phyloP scores from a whole-genome alignment of 2,329 filamentous ascomycete genomes.

The Cladophialophora bantiana region DNA sequence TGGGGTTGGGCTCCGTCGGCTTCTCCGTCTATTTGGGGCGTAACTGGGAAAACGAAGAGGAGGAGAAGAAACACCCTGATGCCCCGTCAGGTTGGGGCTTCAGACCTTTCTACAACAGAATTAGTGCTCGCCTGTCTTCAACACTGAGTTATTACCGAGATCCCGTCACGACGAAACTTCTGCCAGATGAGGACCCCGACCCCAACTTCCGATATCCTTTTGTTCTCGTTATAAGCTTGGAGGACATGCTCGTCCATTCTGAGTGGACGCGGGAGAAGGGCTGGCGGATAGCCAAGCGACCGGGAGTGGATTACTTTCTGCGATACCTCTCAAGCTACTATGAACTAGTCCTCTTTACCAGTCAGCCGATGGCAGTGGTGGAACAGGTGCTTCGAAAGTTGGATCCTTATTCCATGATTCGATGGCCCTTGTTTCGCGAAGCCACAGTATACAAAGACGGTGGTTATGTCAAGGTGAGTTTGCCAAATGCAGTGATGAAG shows the following conservation, averaged over 20 bases:
- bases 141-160: slow-evolving; percentile 93
- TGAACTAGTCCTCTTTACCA: slow-evolving; percentile 95
- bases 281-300: slow-evolving; percentile 93
- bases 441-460: slow-evolving; percentile 97
- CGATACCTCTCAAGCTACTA: slow-evolving; percentile 98
- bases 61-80: slow-evolving; percentile 72
- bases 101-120: slow-evolving; percentile 79
- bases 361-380: slow-evolving; percentile 79
- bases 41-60: slow-evolving; percentile 80
- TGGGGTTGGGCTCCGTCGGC: slow-evolving; percentile 63
- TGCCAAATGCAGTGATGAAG: background rate
- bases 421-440: slow-evolving; percentile 93
- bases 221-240: slow-evolving; percentile 88
- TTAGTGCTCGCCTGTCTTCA: slow-evolving; percentile 74
- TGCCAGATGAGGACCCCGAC: slow-evolving; percentile 71
- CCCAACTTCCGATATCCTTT: slow-evolving; percentile 84
- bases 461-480: slow-evolving; percentile 87
- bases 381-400: slow-evolving; percentile 91
- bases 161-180: slow-evolving; percentile 89
- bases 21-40: slow-evolving; percentile 79
- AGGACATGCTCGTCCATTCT: slow-evolving; percentile 92
- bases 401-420: slow-evolving; percentile 92
- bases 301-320: slow-evolving; percentile 95
- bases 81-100: slow-evolving; percentile 81
- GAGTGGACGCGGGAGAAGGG: slow-evolving; percentile 94